Percentiles rank a stretch among this genome's conserved stretches.
Conservation (phyloP, 371 early-diverging fungal species). For the Coemansia sp. region DNA sequence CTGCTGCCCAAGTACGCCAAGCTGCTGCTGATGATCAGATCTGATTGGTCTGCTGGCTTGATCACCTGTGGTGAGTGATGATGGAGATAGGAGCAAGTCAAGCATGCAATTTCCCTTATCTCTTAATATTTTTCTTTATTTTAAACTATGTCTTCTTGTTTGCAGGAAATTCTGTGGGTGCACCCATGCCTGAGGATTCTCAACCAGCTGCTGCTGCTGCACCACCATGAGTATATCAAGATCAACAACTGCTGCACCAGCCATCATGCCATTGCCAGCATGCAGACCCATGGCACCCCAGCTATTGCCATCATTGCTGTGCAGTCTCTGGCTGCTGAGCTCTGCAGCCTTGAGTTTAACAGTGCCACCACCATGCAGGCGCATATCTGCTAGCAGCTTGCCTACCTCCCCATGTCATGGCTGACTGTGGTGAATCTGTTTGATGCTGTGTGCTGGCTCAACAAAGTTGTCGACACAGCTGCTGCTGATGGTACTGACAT, state of each 20-base stretch:
- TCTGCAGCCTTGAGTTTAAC: constrained; percentile 50
- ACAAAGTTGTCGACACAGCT: constrained; percentile 43
- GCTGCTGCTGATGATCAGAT: constrained; percentile 76
- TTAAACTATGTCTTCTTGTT: constrained; percentile 6
- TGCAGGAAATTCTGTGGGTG: constrained; percentile 79
- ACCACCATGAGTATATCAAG: constrained; percentile 75
- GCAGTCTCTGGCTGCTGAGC: constrained; percentile 84
- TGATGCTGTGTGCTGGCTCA: constrained; percentile 82
- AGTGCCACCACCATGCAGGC: constrained; percentile 49
- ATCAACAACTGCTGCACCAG: constrained; percentile 70
- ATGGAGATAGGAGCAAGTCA: too few relatives aligned
- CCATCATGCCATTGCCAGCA: constrained; percentile 86
- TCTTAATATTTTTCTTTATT: neutral
- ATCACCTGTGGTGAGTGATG: too few relatives aligned
- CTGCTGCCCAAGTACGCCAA: constrained; percentile 96
- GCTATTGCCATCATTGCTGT: constrained; percentile 97
- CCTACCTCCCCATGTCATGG: constrained; percentile 83
- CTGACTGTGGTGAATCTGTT: constrained; percentile 97
- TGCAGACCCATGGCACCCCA: constrained; percentile 95
- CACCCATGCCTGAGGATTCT: constrained; percentile 72
- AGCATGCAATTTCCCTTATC: too few relatives aligned
- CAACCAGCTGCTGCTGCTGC: constrained; percentile 92
- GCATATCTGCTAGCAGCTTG: constrained; percentile 61
- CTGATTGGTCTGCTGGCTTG: too few relatives aligned
- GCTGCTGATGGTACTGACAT: constrained; percentile 35